phyloP scores from a whole-genome alignment of 1,284 basidiomycete genomes.

The Fomitopsis betulina region DNA sequence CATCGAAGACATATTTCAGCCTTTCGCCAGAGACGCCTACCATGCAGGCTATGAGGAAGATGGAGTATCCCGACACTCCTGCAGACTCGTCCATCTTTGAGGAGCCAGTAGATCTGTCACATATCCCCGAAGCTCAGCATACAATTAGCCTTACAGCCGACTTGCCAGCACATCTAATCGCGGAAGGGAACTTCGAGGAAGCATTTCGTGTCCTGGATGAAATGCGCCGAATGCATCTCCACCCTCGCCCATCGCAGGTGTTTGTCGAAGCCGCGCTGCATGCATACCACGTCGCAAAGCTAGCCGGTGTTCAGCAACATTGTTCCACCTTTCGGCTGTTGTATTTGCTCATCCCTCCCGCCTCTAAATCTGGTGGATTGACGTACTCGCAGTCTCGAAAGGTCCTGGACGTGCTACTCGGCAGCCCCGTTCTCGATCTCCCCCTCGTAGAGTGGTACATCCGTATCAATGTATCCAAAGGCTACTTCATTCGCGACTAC shows the following conservation, averaged over 20 bases:
- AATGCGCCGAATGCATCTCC: slow-evolving; percentile 27
- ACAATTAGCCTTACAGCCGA: neutral
- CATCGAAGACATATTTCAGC: slow-evolving; percentile 17
- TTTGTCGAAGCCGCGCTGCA: slow-evolving; percentile 30
- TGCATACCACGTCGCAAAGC: slow-evolving; percentile 12
- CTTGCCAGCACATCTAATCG: slow-evolving; percentile 19
- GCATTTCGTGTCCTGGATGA: slow-evolving; percentile 27
- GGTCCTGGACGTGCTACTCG: slow-evolving; percentile 11
- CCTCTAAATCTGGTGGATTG: neutral
- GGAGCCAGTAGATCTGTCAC: slow-evolving; percentile 16
- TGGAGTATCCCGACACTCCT: slow-evolving; percentile 22
- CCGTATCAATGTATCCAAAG: slow-evolving; percentile 24
- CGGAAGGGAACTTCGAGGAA: slow-evolving; percentile 15
- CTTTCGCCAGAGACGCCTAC: slow-evolving; percentile 24
- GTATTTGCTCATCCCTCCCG: slow-evolving; percentile 35
- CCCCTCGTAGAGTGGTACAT: slow-evolving; percentile 21
- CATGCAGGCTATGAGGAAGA: slow-evolving; percentile 24
- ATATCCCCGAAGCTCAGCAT: neutral
- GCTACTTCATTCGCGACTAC: slow-evolving; percentile 16
- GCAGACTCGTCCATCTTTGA: slow-evolving; percentile 30
- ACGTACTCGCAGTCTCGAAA: neutral
- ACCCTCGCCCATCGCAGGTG: slow-evolving; percentile 24
- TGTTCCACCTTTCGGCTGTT: slow-evolving; percentile 29
- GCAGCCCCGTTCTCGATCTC: slow-evolving; percentile 16
- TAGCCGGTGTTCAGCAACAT: slow-evolving; percentile 16